These are phyloP conservation scores for Naganishia kalamii DNA, from an alignment of 768 basidiomycete genomes.

Conservation along the genomic window DNA sequence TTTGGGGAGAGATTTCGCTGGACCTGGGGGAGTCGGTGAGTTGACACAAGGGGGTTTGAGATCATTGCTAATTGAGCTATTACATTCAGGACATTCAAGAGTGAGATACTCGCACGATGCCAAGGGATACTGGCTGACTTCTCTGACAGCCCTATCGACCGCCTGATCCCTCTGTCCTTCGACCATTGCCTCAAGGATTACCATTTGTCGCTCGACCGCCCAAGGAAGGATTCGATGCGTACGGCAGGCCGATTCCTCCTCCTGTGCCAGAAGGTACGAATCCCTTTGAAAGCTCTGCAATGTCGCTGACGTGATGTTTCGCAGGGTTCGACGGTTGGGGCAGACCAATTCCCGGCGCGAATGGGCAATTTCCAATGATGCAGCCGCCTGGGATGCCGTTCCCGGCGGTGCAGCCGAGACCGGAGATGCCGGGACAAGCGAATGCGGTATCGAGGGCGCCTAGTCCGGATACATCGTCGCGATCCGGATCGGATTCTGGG, in stretches of 20 bases:
- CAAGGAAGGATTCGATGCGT: constrained; percentile 21
- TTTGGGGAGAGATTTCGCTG: constrained; percentile 17
- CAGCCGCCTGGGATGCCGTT: constrained; percentile 5
- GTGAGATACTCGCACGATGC: not conserved
- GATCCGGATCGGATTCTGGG: not conserved
- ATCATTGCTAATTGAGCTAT: not conserved
- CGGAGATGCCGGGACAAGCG: not conserved
- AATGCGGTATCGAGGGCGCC: not conserved
- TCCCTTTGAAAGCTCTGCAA: too few relatives aligned
- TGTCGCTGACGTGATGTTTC: not conserved
- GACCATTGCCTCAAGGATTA: constrained; percentile 15
- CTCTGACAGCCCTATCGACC: constrained; percentile 16
- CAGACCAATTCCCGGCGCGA: constrained; percentile 13
- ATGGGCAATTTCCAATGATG: constrained; percentile 13
- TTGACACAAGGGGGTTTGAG: not conserved
- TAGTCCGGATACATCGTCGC: not conserved
- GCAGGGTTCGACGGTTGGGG: constrained; percentile 22
- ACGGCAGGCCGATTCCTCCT: constrained; percentile 19
- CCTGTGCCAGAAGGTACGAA: constrained; percentile 14
- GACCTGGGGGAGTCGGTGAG: constrained; percentile 16
- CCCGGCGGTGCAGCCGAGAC: not conserved
- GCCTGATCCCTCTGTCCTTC: constrained; percentile 10
- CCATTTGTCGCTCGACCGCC: constrained; percentile 20
- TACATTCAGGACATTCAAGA: constrained; percentile 13
- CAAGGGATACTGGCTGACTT: not conserved